These are phyloP conservation scores for Myxozyma kluyveri DNA, from an alignment of 805 yeast species.

Conservation along the genomic window DNA sequence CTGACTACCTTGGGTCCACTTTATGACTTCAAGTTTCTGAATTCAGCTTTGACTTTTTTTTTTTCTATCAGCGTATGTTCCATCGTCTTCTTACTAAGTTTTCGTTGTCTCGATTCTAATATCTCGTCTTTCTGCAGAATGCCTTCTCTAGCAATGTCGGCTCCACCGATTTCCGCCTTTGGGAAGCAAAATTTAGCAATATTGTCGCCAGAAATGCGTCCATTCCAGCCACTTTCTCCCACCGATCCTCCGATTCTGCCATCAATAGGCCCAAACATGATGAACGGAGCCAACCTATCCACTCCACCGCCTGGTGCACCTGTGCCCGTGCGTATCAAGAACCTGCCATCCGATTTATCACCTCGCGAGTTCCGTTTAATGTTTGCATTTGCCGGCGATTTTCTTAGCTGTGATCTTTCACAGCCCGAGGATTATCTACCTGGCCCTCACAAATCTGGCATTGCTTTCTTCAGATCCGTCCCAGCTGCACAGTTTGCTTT, in stretches of 20 bases:
- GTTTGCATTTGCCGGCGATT: constrained; percentile 43
- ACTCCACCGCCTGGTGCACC: constrained; percentile 15
- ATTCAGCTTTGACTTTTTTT: constrained; percentile 2
- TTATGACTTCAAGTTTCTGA: not conserved
- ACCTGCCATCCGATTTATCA: constrained; percentile 41
- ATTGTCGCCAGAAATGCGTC: constrained; percentile 25
- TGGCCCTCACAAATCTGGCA: constrained; percentile 32
- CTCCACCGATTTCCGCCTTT: not conserved
- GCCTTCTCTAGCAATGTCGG: constrained; percentile 8
- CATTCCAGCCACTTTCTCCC: constrained; percentile 25
- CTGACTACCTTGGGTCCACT: too few relatives aligned
- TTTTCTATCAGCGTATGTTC: not conserved
- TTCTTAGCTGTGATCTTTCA: constrained; percentile 36
- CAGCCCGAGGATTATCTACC: constrained; percentile 30
- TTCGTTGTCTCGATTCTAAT: too few relatives aligned
- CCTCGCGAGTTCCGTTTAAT: constrained; percentile 41
- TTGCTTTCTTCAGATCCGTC: constrained; percentile 36
- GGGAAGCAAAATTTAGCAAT: not conserved
- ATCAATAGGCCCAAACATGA: constrained; percentile 2
- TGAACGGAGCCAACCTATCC: constrained; percentile 3
- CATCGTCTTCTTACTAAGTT: not conserved
- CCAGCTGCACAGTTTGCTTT: constrained; percentile 37
- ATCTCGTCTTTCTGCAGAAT: not conserved
- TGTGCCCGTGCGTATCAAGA: constrained; percentile 34
- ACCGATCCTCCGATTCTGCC: constrained; percentile 11